Base-by-base conservation (phyloP, 2,329 filamentous ascomycete species). In the Hypoxylon sp. region DNA sequence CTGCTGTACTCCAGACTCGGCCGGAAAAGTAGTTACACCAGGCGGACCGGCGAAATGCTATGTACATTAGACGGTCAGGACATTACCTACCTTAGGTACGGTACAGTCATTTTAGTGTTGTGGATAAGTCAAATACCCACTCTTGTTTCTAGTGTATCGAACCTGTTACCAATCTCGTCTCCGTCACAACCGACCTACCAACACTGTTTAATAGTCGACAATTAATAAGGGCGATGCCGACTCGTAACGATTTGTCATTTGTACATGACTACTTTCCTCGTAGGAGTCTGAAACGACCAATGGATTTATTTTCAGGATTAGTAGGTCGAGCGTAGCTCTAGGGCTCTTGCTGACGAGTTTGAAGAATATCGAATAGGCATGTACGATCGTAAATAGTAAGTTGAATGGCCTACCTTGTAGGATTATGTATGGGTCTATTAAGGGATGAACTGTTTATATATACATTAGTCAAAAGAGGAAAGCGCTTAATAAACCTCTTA, bases 1-100 rank as follows among this genome's bases (percentile, higher is more conserved):
- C 65, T 70, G 39, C 65, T 68, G 58, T 59, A 65, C 68, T 68
- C 64, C 68, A 68, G 64, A 68, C 44, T 56, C 51, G 17, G 35
- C 50, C 31, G 37, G 46, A 53, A 51, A 64, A 37, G 35, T 60
- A 56, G 19, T 22, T 56, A 55, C 22, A 54, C 46, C 47, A 37
- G 55, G 63, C 48, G 55, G 44, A 42, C 50, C 46, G 24, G 55
- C 50, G 62, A 63, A 56, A 35, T 26, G 29, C 29, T 31, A 31
- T 31, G 29, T 56, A 52, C 58, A 54, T 62, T 51, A 61, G 58
- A 63, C 53, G 62, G 57, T 58, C 42, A 56, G 37, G 64, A 54
- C 56, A 55, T 33, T 54, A 22, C 19, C 19, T 22, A 22, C 19
- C 19, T 22, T 22, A 22, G 19, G 19, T 22, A 22, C 19, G 19